Conservation (phyloP, 2,329 filamentous ascomycete genomes). For the Fusarium brevicatenulatum region DNA sequence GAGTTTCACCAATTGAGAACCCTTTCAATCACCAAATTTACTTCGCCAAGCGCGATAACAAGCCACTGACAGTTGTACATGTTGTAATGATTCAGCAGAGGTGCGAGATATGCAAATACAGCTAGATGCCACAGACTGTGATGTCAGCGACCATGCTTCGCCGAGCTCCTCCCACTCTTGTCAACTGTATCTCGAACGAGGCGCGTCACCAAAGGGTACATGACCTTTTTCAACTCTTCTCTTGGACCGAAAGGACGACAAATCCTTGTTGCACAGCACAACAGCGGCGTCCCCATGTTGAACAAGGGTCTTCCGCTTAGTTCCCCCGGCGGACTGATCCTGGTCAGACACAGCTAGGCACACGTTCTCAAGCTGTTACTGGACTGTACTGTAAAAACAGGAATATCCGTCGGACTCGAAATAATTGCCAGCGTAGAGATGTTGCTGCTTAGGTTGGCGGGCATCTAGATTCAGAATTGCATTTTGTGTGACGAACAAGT, state of each 20-base stretch:
- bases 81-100: background rate
- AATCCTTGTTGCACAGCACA: slow-evolving; percentile 15
- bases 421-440: background rate
- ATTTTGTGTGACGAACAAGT: background rate
- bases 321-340: slow-evolving; percentile 27
- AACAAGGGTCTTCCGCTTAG: slow-evolving; percentile 33
- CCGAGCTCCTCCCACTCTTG: slow-evolving; percentile 7
- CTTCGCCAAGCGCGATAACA: slow-evolving; percentile 15
- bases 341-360: slow-evolving; percentile 20
- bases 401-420: slow-evolving; percentile 19
- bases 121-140: slow-evolving; percentile 19
- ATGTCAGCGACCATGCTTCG: slow-evolving; percentile 41
- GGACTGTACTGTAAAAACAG: background rate
- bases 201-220: slow-evolving; percentile 22
- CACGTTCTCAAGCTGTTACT: slow-evolving; percentile 9
- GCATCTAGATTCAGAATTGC: background rate
- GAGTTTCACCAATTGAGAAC: slow-evolving; percentile 24
- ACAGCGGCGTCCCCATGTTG: slow-evolving; percentile 33
- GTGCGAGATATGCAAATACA: slow-evolving; percentile 5
- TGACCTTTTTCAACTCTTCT: slow-evolving; percentile 9
- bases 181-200: slow-evolving; percentile 23
- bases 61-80: background rate
- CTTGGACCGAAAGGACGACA: background rate
- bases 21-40: background rate
- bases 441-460: slow-evolving; percentile 1